Conservation (phyloP, 2,329 filamentous ascomycete species). For the Davidsoniella virescens region DNA sequence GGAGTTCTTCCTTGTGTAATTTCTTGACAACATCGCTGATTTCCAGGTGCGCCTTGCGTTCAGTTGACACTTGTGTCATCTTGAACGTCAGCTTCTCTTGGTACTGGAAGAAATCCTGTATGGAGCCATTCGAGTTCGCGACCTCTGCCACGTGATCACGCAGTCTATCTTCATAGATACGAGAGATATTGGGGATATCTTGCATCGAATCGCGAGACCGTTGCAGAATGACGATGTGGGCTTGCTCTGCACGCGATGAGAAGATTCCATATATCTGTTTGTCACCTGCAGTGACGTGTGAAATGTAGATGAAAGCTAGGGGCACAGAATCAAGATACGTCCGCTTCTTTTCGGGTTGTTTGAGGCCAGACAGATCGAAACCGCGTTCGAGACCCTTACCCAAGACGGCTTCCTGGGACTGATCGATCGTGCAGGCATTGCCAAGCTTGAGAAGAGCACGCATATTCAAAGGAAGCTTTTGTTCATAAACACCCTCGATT, state of each 20-base stretch:
- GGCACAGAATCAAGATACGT: conserved; percentile 61
- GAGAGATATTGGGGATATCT: conserved; percentile 78
- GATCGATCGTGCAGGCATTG: conserved; percentile 84
- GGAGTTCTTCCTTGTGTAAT: conserved; percentile 69
- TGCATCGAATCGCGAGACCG: conserved; percentile 60
- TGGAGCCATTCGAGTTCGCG: conserved; percentile 41
- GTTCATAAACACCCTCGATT: conserved; percentile 95
- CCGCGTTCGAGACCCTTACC: conserved; percentile 86
- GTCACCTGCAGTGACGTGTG: conserved; percentile 81
- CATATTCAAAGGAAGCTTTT: conserved; percentile 71
- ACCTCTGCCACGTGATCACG: conserved; percentile 48
- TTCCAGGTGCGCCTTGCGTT: conserved; percentile 76
- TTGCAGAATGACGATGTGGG: conserved; percentile 77
- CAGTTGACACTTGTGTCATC: conserved; percentile 72
- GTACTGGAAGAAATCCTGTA: conserved; percentile 73
- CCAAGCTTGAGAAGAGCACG: conserved; percentile 80
- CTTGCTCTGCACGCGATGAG: conserved; percentile 64
- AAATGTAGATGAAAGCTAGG: conserved; percentile 77
- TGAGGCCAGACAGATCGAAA: conserved; percentile 69
- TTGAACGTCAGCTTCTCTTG: conserved; percentile 77
- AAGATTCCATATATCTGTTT: conserved; percentile 88
- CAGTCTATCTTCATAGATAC: conserved; percentile 68
- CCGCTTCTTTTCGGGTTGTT: conserved; percentile 44
- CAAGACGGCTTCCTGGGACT: conserved; percentile 74
- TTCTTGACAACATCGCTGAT: conserved; percentile 79